Base-by-base conservation (phyloP, 768 basidiomycete species). In the Leccinum pellstonianum region DNA sequence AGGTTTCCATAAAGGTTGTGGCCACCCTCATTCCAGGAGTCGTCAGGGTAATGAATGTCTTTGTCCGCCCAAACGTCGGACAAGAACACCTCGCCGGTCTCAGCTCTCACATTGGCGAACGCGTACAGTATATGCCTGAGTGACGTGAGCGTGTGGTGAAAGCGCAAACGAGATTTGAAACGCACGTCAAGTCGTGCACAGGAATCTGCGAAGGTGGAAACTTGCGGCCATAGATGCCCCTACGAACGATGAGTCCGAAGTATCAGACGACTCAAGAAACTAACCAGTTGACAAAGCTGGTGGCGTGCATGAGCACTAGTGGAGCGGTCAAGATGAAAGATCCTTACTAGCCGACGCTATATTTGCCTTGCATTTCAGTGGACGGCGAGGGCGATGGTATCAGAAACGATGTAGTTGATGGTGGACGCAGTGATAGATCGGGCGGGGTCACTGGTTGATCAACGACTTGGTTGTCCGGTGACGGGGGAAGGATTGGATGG, bases 181-280 rank as follows among this genome's bases (percentile, higher is more conserved):
- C 86, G 63, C 75, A 91, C 90, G 96, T 98, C 65, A 99, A 83
- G 70, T 95, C 87, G 19, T 90, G 73, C 3, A 75, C 83, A 11
- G 95, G 97, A 61, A 98, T 93, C 52, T 83, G 71, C 3, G 88
- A 87, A 1, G 96, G 96, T 37, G 89, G 90, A 72, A 83, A 99
- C 74, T 94, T 95, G 60, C 95, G 83, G 27, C 86, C 97, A 70
- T 98, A 98, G 37, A 98, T 98, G 5, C 93, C 95, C 95, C 94
- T 90, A 63, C 49, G 58, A 38, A 54, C 23, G 23, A 58, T 71
- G 31, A 56, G 55, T 52, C 5, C 4, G 49, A 25, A 50, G 11
- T 15, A 61, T 35, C 57, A 51, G 60, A 52, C 43, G 25, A 21
- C 8, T 31, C n/a, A 15, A 54, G 29, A 54, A 23, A 69, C 66